These are phyloP conservation scores for Candida sanyiensis DNA, from an alignment of 805 yeast species.

Conservation along the genomic window DNA sequence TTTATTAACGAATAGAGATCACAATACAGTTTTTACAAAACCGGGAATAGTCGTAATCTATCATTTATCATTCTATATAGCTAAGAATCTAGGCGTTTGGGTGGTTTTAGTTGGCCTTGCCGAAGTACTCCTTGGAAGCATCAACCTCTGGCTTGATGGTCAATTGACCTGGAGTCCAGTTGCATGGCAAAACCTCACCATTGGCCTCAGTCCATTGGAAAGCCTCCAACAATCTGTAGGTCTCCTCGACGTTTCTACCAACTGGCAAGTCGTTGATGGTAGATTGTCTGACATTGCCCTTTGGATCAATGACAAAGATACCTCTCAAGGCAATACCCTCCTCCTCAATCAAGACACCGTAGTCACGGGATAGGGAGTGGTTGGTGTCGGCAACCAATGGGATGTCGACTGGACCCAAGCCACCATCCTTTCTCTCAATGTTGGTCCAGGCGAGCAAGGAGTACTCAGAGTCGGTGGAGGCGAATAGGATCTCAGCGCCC, in stretches of 20 bases:
- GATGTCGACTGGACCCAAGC: slow-evolving; percentile 90
- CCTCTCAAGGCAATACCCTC: slow-evolving; percentile 98
- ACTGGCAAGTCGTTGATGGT: slow-evolving; percentile 99
- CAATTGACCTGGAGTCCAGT: slow-evolving; percentile 95
- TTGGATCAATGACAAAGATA: slow-evolving; percentile 95
- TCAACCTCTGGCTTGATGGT: slow-evolving; percentile 82
- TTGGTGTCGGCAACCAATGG: slow-evolving; percentile 96
- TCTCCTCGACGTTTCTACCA: slow-evolving; percentile 98
- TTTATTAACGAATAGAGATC: slow-evolving; percentile 1
- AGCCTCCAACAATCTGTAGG: slow-evolving; percentile 95
- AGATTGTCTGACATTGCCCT: slow-evolving; percentile 90
- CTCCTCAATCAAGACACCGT: slow-evolving; percentile 96
- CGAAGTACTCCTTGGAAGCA: slow-evolving; percentile 76
- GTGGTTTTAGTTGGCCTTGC: slow-evolving; percentile 39
- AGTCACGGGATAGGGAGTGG: slow-evolving; percentile 90
- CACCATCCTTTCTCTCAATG: slow-evolving; percentile 94
- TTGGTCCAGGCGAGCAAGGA: slow-evolving; percentile 98
- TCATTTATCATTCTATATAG: slow-evolving; percentile 1
- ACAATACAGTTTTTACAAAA: background rate
- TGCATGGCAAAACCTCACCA: slow-evolving; percentile 99
- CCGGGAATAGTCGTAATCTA: background rate
- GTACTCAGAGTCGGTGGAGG: slow-evolving; percentile 98
- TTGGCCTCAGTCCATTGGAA: slow-evolving; percentile 99
- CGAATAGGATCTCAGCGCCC: slow-evolving; percentile 85
- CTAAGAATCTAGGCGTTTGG: background rate